Conservation (phyloP, 805 yeast genomes). For the Saccharomycopsis selenospora region DNA sequence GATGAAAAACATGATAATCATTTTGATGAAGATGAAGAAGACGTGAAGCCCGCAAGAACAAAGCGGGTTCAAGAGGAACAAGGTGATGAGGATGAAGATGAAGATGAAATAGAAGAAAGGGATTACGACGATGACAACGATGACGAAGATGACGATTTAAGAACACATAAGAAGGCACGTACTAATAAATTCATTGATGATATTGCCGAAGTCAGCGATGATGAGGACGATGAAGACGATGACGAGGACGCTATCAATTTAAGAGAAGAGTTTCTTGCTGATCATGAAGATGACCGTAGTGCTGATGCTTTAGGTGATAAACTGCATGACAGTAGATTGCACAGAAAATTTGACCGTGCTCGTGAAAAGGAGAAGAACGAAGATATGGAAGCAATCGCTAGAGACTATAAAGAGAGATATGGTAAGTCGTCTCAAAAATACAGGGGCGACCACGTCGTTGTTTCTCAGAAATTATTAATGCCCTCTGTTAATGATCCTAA, state of each 20-base stretch:
- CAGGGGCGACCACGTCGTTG: conserved; percentile 73
- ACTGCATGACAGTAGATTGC: conserved; percentile 63
- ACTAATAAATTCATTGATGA: conserved; percentile 92
- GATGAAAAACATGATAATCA: background rate
- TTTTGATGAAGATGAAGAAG: conserved; percentile 19
- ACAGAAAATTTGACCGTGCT: conserved; percentile 84
- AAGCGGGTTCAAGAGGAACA: conserved; percentile 19
- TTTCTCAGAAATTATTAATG: conserved; percentile 85
- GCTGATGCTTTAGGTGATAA: conserved; percentile 34
- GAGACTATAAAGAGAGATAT: conserved; percentile 83
- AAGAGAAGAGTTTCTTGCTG: conserved; percentile 75
- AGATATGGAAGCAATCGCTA: conserved; percentile 92
- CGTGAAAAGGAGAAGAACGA: conserved; percentile 83
- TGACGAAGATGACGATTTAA: conserved; percentile 46
- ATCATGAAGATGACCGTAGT: conserved; percentile 52
- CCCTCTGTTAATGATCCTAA: conserved; percentile 97
- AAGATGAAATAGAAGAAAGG: conserved; percentile 32
- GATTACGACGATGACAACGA: conserved; percentile 42
- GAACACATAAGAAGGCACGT: conserved; percentile 39
- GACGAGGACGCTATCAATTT: conserved; percentile 87
- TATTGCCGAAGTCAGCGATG: conserved; percentile 98
- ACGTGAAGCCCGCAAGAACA: conserved; percentile 17
- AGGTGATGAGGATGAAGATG: conserved; percentile 26
- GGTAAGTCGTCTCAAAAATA: conserved; percentile 79
- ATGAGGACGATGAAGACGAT: conserved; percentile 89